phyloP scores from a whole-genome alignment of 768 basidiomycete species.

The Pholiota conissans region DNA sequence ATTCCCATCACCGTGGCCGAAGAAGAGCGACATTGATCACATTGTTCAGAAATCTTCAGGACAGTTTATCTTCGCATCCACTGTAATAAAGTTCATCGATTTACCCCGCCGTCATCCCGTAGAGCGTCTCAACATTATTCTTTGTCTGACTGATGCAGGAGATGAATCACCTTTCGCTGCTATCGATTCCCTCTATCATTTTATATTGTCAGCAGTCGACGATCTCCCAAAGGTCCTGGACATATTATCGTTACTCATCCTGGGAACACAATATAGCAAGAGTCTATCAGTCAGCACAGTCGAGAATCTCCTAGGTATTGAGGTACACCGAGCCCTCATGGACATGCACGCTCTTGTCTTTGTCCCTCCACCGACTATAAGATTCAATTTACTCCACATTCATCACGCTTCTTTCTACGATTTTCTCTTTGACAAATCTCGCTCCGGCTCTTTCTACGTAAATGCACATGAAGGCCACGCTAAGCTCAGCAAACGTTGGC shows the following conservation, averaged over 20 bases:
- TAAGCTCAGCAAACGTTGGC: not conserved
- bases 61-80: too few species aligned
- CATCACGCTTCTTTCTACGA: not conserved
- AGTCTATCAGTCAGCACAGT: too few species aligned
- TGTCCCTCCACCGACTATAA: not conserved
- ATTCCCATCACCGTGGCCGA: not conserved
- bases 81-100: not conserved
- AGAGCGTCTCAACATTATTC: not conserved
- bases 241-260: not conserved
- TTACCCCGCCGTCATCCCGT: not conserved
- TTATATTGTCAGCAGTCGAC: not conserved
- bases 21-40: not conserved
- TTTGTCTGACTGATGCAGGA: not conserved
- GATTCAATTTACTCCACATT: not conserved
- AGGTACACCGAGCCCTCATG: not conserved
- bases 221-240: not conserved
- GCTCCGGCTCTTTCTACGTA: not conserved
- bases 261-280: not conserved
- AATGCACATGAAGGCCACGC: not conserved
- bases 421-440: not conserved
- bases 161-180: not conserved
- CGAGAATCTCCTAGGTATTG: not conserved
- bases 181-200: not conserved
- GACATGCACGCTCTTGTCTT: not conserved
- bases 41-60: not conserved